Evolutionary conservation across 352 stramenopile species (phyloP).

Genomic region (Phytophthora palmivora): DNA sequence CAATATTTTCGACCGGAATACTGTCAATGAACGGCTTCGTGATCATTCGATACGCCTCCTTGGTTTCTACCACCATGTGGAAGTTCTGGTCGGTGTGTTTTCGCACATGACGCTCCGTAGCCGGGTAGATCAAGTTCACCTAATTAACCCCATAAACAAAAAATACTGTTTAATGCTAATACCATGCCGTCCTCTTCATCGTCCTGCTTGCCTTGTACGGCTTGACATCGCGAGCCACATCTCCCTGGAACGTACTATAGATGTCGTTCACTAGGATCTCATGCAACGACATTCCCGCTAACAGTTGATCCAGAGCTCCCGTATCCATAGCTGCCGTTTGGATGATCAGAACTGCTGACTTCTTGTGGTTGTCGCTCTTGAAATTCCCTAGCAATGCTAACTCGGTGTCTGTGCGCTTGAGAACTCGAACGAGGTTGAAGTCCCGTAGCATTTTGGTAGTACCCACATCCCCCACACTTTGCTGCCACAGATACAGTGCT

Average conservation of each 20-base stretch:
- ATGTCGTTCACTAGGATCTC: conserved; percentile 83
- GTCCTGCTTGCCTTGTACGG: conserved; percentile 66
- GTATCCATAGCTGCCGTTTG: conserved; percentile 69
- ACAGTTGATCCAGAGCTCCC: conserved; percentile 43
- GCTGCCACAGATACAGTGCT: conserved; percentile 42
- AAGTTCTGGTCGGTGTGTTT: conserved; percentile 89
- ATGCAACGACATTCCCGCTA: conserved; percentile 71
- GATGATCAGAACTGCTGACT: conserved; percentile 70
- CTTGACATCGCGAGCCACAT: conserved; percentile 72
- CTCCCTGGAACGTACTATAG: conserved; percentile 80
- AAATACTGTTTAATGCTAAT: too few species aligned
- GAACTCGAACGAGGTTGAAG: conserved; percentile 69
- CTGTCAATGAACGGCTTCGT: conserved; percentile 82
- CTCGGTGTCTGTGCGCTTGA: conserved; percentile 75
- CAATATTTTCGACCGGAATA: conserved; percentile 75
- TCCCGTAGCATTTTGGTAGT: conserved; percentile 51
- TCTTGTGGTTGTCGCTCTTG: conserved; percentile 62
- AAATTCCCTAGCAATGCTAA: conserved; percentile 78
- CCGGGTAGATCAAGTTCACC: conserved; percentile 88
- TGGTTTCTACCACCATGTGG: conserved; percentile 86
- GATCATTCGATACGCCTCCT: conserved; percentile 72
- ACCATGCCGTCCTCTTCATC: too few species aligned
- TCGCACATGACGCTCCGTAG: conserved; percentile 76
- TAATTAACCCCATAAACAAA: too few species aligned
- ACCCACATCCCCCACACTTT: conserved; percentile 33